Conservation (phyloP, 495 filamentous ascomycete genomes). For the Aspergillus bertholletiae region DNA sequence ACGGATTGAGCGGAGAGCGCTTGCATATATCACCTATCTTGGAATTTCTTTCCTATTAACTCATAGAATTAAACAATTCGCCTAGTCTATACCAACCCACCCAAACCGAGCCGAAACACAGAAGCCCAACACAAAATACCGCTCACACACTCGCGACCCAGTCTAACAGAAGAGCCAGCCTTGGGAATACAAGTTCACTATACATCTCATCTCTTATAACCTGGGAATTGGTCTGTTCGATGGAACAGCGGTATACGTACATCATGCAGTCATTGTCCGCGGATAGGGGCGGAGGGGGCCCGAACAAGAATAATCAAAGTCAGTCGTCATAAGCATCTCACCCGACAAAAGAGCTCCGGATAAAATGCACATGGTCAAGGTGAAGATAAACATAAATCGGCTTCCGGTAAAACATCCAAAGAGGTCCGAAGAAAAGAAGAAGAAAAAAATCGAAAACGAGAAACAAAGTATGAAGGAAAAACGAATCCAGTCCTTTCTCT, state of each 20-base stretch:
- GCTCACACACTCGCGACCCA: not conserved
- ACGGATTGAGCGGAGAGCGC: too few relatives aligned
- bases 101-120: not conserved
- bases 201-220: constrained; percentile 18
- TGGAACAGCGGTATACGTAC: constrained; percentile 34
- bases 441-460: constrained; percentile 4
- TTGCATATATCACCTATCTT: too few relatives aligned
- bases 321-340: constrained; percentile 11
- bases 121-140: too few relatives aligned
- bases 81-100: not conserved
- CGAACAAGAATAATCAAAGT: constrained; percentile 8
- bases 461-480: constrained; percentile 16
- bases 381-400: not conserved
- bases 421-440: not conserved
- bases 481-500: constrained; percentile 11
- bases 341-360: not conserved
- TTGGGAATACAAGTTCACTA: constrained; percentile 19
- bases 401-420: not conserved
- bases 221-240: constrained; percentile 13
- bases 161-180: not conserved
- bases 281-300: constrained; percentile 23
- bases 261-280: constrained; percentile 39
- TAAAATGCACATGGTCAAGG: not conserved
- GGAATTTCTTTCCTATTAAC: not conserved
- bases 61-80: not conserved